phyloP scores from a whole-genome alignment of 805 yeast genomes.

The Nematodospora valgi region DNA sequence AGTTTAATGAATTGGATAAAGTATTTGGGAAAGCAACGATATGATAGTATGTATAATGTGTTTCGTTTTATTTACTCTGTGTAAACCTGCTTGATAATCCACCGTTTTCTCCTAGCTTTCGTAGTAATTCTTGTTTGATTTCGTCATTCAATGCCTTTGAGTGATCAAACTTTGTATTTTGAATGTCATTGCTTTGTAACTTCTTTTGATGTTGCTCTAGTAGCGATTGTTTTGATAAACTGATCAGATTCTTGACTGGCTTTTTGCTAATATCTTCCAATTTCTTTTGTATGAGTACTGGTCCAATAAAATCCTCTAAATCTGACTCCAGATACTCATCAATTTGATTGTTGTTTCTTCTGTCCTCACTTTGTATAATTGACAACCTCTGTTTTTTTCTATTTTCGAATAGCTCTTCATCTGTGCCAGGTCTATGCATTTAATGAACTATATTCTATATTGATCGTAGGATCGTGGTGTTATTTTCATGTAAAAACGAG shows the following conservation, averaged over 20 bases:
- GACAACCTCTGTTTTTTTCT: too few species aligned
- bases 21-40: slow-evolving; percentile 22
- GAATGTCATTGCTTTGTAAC: neutral
- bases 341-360: too few species aligned
- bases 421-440: too few species aligned
- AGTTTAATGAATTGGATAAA: slow-evolving; percentile 24
- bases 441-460: too few species aligned
- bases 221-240: slow-evolving; percentile 1
- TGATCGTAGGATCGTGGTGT: too few species aligned
- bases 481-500: too few species aligned
- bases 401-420: too few species aligned
- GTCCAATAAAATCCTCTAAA: slow-evolving; percentile 7
- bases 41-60: slow-evolving; percentile 2
- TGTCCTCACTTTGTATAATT: too few species aligned
- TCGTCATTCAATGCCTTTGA: slow-evolving; percentile 9
- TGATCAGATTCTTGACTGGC: too few species aligned
- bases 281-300: slow-evolving; percentile 1
- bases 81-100: slow-evolving; percentile 10
- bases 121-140: slow-evolving; percentile 10
- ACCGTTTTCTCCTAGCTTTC: slow-evolving; percentile 9
- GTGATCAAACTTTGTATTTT: slow-evolving; percentile 10
- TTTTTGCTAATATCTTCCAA: neutral
- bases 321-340: too few species aligned
- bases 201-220: slow-evolving; percentile 6
- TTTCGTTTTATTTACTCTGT: neutral